Percentiles rank a stretch among this genome's conserved stretches.
These are phyloP conservation scores for Mallotus nudiflorus DNA, from an alignment of 345 rosid genomes.

Conservation along the genomic window DNA sequence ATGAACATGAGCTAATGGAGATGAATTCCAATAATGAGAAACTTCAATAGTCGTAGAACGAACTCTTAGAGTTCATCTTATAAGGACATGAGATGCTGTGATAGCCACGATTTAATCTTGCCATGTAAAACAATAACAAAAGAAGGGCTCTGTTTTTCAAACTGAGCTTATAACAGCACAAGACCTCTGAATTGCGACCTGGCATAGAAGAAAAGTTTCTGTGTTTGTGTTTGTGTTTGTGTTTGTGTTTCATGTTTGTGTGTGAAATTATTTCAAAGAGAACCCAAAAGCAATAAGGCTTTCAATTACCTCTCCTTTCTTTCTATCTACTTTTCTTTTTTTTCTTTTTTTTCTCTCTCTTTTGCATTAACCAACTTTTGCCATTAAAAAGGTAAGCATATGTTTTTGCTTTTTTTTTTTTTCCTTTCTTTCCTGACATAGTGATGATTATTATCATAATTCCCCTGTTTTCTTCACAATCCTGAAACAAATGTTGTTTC, in stretches of 20 bases:
- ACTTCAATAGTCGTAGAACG: constrained; percentile 82
- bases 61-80: constrained; percentile 93
- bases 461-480: neutral
- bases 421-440: neutral
- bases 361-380: constrained; percentile 33
- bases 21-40: constrained; percentile 91
- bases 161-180: too few species aligned
- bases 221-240: too few species aligned
- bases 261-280: too few species aligned
- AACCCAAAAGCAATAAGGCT: constrained; percentile 38
- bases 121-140: too few species aligned
- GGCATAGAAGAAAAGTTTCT: too few species aligned
- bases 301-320: constrained; percentile 17
- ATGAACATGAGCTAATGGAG: constrained; percentile 87
- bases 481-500: neutral
- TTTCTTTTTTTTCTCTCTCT: constrained; percentile 33
- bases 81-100: too few species aligned
- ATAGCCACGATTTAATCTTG: too few species aligned
- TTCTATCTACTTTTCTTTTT: too few species aligned
- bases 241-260: too few species aligned
- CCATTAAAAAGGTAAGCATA: constrained; percentile 40
- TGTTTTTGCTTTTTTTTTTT: neutral
- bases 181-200: too few species aligned
- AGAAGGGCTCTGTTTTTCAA: too few species aligned
- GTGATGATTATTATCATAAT: neutral